Evolutionary conservation across 2,329 filamentous ascomycete species (phyloP).

Genomic region (Talaromyces sp.): DNA sequence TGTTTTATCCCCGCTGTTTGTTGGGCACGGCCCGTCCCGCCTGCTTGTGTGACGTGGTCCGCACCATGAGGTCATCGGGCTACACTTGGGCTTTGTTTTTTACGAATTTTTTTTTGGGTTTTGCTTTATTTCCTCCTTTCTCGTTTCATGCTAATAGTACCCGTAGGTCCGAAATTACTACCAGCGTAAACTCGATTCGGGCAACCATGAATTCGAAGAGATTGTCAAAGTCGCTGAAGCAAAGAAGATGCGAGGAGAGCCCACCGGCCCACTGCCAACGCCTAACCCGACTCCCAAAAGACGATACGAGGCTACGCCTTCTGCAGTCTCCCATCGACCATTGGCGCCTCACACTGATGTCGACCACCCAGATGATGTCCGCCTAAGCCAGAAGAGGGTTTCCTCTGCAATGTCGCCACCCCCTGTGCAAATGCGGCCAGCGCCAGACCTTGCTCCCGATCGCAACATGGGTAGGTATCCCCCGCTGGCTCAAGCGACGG

Average conservation of each 20-base stretch:
- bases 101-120: background rate
- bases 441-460: constrained; percentile 31
- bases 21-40: constrained; percentile 8
- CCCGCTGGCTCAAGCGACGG: constrained; percentile 36
- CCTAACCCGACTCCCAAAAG: constrained; percentile 43
- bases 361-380: constrained; percentile 24
- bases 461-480: constrained; percentile 31
- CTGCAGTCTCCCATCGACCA: constrained; percentile 36
- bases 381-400: constrained; percentile 21
- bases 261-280: constrained; percentile 39
- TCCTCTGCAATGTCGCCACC: constrained; percentile 22
- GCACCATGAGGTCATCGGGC: constrained; percentile 11
- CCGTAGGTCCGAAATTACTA: constrained; percentile 48
- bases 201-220: constrained; percentile 42
- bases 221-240: constrained; percentile 39
- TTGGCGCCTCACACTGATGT: constrained; percentile 41
- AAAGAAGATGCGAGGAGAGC: constrained; percentile 41
- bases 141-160: constrained; percentile 8
- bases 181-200: constrained; percentile 39
- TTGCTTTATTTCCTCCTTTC: constrained; percentile 1
- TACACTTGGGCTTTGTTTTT: background rate
- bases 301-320: constrained; percentile 44
- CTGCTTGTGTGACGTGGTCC: constrained; percentile 11
- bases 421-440: constrained; percentile 26
- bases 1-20: background rate